Conservation (phyloP, 2,329 filamentous ascomycete species). For the Fusarium drepaniforme region DNA sequence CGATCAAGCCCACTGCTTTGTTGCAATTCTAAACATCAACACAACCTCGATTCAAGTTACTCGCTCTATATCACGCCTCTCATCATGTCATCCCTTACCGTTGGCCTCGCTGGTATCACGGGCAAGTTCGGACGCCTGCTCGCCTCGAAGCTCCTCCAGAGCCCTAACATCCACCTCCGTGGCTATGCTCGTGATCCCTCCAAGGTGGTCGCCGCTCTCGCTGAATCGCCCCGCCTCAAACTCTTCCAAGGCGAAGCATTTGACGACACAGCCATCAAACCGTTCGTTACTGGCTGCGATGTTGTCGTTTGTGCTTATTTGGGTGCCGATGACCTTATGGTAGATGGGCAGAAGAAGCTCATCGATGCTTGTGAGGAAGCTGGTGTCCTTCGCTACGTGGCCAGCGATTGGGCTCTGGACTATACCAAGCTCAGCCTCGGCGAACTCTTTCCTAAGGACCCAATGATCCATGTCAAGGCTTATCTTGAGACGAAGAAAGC, state of each 20-base stretch:
- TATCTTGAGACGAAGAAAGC: conserved; percentile 52
- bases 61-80: not conserved
- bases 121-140: conserved; percentile 48
- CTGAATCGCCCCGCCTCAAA: not conserved
- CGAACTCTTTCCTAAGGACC: conserved; percentile 53
- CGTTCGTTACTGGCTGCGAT: not conserved
- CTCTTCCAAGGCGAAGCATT: not conserved
- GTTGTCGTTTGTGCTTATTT: conserved; percentile 53
- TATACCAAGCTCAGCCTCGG: conserved; percentile 53
- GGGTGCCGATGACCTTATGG: conserved; percentile 53
- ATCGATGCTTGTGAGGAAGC: conserved; percentile 54
- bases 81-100: not conserved
- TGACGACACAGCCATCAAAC: not conserved
- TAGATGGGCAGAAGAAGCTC: conserved; percentile 54
- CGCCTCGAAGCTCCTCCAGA: conserved; percentile 43
- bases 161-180: conserved; percentile 42
- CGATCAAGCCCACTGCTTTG: too few relatives aligned
- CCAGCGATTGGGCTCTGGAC: conserved; percentile 56
- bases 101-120: conserved; percentile 51
- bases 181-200: conserved; percentile 44
- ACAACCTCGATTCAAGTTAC: not conserved
- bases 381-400: conserved; percentile 53
- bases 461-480: conserved; percentile 53
- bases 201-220: not conserved
- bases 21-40: too few relatives aligned